Conservation (phyloP, 306 rosid genomes). For the Senna tora region DNA sequence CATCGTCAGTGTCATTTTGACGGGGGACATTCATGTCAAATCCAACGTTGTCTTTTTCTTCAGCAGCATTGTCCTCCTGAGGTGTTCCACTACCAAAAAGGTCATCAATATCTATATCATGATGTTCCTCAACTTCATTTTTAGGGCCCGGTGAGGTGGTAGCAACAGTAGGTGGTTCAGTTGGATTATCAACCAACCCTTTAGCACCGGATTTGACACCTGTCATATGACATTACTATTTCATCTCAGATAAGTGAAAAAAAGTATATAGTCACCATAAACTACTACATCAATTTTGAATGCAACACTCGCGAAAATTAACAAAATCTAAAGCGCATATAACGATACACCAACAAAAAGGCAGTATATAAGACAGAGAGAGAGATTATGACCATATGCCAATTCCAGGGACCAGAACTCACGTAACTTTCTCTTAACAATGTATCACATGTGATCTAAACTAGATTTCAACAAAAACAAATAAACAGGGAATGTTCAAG, state of each 20-base stretch:
- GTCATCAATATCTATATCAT: slow-evolving; percentile 67
- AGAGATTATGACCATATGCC: background rate
- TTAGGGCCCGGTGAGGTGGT: slow-evolving; percentile 58
- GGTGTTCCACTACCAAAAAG: slow-evolving; percentile 71
- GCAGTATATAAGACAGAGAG: background rate
- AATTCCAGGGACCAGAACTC: background rate
- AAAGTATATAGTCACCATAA: background rate
- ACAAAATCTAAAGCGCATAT: background rate
- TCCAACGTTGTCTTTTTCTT: slow-evolving; percentile 63
- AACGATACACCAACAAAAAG: background rate
- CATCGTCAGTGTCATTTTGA: slow-evolving; percentile 72
- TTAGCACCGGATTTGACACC: slow-evolving; percentile 62
- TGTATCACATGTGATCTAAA: slow-evolving; percentile 22
- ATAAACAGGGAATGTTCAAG: slow-evolving; percentile 15
- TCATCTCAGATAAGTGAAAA: background rate
- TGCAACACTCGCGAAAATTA: slow-evolving; percentile 14
- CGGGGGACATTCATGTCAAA: slow-evolving; percentile 59
- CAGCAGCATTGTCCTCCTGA: slow-evolving; percentile 61
- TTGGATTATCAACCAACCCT: slow-evolving; percentile 48
- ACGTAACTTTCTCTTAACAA: background rate
- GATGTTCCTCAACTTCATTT: slow-evolving; percentile 68
- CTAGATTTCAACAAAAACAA: slow-evolving; percentile 30
- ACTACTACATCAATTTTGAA: slow-evolving; percentile 17
- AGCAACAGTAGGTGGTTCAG: slow-evolving; percentile 50
- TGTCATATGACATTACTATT: slow-evolving; percentile 42